phyloP scores from a whole-genome alignment of 1,284 basidiomycete genomes.

The Leccinum griseonigrum region DNA sequence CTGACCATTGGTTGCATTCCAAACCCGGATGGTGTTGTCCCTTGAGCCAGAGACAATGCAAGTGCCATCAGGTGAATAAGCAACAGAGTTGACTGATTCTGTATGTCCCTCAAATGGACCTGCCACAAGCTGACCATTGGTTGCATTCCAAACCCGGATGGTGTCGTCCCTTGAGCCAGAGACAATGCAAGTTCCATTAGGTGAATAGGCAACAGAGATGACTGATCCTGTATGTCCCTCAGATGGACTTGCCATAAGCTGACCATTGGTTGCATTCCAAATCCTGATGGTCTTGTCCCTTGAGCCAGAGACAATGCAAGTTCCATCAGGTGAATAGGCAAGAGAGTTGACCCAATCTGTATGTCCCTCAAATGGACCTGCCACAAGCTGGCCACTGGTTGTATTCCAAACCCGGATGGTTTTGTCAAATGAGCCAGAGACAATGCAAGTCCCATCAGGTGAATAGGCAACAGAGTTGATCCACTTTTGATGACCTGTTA shows the following conservation, averaged over 20 bases:
- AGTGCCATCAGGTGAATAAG: neutral
- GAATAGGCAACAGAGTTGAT: neutral
- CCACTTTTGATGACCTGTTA: neutral
- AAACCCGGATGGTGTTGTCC: neutral
- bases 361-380: neutral
- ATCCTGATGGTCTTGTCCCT: accelerated
- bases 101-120: neutral
- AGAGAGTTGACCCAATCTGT: neutral
- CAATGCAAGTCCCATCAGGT: neutral
- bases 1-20: neutral
- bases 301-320: neutral
- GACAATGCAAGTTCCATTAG: neutral
- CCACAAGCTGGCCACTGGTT: neutral
- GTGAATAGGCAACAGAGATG: neutral
- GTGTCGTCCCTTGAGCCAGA: neutral
- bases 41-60: neutral
- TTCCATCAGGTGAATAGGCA: neutral
- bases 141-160: neutral
- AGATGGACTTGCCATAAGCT: neutral
- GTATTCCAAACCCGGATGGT: neutral
- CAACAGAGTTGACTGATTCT: neutral
- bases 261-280: neutral
- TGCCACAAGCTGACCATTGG: neutral
- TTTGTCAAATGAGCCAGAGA: neutral
- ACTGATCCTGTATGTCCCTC: neutral